Conservation (phyloP, 805 yeast species). For the Yarrowia deformans region DNA sequence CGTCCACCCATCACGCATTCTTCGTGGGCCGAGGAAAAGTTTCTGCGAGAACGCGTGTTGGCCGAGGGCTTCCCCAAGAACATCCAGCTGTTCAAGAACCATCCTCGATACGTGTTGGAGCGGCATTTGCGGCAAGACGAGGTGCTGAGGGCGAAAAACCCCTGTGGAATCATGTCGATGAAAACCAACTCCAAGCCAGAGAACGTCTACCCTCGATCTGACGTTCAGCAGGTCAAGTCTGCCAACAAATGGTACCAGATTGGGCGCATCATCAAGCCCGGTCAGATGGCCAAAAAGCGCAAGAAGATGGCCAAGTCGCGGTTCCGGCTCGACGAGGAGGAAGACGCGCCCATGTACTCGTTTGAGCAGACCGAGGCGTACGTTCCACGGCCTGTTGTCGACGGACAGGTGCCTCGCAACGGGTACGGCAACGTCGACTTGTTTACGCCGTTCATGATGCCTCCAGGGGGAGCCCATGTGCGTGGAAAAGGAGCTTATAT, state of each 20-base stretch:
- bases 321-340: conserved; percentile 48
- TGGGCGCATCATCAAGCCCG: conserved; percentile 77
- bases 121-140: conserved; percentile 76
- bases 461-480: conserved; percentile 72
- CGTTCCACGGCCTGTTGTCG: conserved; percentile 66
- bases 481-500: conserved; percentile 51
- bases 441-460: conserved; percentile 81
- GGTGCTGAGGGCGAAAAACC: conserved; percentile 68
- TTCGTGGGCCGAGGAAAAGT: conserved; percentile 62
- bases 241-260: conserved; percentile 86
- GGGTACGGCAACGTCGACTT: conserved; percentile 85
- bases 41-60: conserved; percentile 61
- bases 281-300: conserved; percentile 59
- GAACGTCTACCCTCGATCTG: conserved; percentile 62
- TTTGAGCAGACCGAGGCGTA: conserved; percentile 77
- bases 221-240: conserved; percentile 69
- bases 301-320: conserved; percentile 43
- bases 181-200: conserved; percentile 54
- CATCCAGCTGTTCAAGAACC: conserved; percentile 81
- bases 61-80: conserved; percentile 89
- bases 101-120: conserved; percentile 85
- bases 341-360: conserved; percentile 63
- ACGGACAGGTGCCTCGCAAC: conserved; percentile 77
- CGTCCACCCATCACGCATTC: conserved; percentile 45
- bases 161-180: conserved; percentile 75